Conservation (phyloP, 192 early-diverging fungal genomes). For the Dimargaris cristalligena region DNA sequence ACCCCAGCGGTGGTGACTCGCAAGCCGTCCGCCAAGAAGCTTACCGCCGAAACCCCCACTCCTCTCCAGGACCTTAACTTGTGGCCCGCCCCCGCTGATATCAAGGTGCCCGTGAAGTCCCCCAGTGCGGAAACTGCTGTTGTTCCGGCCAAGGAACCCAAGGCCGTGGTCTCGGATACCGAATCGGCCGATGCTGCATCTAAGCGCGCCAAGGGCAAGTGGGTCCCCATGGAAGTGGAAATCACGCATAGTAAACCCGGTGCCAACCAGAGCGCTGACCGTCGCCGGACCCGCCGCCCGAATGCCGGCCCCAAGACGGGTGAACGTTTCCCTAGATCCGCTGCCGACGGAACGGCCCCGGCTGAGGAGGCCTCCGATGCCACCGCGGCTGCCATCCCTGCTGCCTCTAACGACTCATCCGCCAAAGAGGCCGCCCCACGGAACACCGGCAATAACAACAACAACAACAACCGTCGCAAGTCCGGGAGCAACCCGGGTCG, state of each 20-base stretch:
- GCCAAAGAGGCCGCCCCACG: no score
- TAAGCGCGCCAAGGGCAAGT: constrained; percentile 27
- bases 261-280: not conserved
- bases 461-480: no score
- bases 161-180: constrained; percentile 11
- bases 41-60: constrained; percentile 12
- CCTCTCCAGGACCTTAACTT: constrained; percentile 18
- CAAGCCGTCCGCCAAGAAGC: not conserved
- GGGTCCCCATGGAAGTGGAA: constrained; percentile 25
- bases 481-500: no score
- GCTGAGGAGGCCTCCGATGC: constrained; percentile 14
- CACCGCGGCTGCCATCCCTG: constrained; percentile 18
- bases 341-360: not conserved
- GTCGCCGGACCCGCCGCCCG: not conserved
- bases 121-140: not conserved
- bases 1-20: not conserved
- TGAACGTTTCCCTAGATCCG: constrained; percentile 15
- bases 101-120: constrained; percentile 3
- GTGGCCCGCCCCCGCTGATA: constrained; percentile 30
- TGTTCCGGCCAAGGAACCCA: constrained; percentile 3
- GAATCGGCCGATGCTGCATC: constrained; percentile 12
- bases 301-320: constrained; percentile 6
- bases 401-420: no score
- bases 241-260: constrained; percentile 5
- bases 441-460: no score